Base-by-base conservation (phyloP, 2,329 filamentous ascomycete genomes). In the Colletotrichum eleusines region DNA sequence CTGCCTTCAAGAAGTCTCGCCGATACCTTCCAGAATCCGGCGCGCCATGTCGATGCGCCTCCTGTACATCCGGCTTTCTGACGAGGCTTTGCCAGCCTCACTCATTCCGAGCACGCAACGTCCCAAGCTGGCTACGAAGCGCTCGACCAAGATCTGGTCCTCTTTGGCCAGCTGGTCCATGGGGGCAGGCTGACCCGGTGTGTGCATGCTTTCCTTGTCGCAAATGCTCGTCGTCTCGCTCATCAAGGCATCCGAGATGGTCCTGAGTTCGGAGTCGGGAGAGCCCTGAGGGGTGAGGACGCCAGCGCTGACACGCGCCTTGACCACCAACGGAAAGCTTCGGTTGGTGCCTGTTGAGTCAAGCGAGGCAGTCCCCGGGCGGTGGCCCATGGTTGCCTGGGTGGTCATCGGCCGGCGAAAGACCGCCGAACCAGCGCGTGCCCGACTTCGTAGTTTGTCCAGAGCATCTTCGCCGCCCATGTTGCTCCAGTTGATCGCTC, bases 21-120 rank as follows among this genome's bases (percentile, higher is more conserved):
- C 86, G 70, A 90, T 82, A 6, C 93, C 93, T 74, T 95, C 93
- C 38, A 97, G 83, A 4, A 93, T 87, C 63, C 88, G 86, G 71
- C 90, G 89, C 6, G 94, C 94, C 63, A 90, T 88, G 74, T 97
- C 93, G 61, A 97, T 86, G 74, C 92, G 86, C 73, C 92, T 84
- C 71, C 94, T 85, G 79, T 92, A 90, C 70, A 91, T 84, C 65
- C 90, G 85, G 60, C 86, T 87, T 74, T 93, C 88, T 72, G 88
- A 81, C 75, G 85, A 85, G 69, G 86, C 81, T 73, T 82, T 81
- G 73, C 88, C 83, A 62, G 84, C 80, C 80, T 92, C 84, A 69
- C 87, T 84, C 72, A 91, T 75, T 38, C 85, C 87, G 11, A 90
- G 77, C 1, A 91, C 88, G 69, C 89, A 91, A 73, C 85, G 84